These are phyloP conservation scores for Chlamydomonas incerta DNA, from an alignment of 139 green algal species.

Conservation along the genomic window DNA sequence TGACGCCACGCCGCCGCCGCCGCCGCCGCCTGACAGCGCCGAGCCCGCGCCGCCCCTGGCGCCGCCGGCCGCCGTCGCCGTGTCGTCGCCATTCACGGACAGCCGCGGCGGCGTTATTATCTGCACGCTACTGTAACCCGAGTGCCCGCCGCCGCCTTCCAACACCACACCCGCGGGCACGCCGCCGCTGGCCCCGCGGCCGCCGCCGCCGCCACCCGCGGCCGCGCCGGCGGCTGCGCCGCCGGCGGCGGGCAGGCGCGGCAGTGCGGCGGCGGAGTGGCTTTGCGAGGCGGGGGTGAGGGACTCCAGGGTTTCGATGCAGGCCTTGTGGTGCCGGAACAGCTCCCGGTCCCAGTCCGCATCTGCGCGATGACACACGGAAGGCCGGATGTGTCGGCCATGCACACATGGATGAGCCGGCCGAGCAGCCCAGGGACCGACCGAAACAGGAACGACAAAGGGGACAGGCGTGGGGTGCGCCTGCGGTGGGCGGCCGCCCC, in stretches of 20 bases:
- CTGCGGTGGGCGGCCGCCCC: no score
- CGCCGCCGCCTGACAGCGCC: no score
- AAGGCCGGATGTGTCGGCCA: no score
- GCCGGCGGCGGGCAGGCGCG: background rate
- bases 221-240: background rate
- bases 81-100: background rate
- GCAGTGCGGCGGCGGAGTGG: background rate
- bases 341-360: slow-evolving; percentile 51
- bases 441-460: no score
- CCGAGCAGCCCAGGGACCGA: no score
- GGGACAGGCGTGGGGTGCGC: no score
- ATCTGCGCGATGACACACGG: slow-evolving; percentile 7
- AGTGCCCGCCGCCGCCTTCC: no score
- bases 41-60: no score
- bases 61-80: no score
- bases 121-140: background rate
- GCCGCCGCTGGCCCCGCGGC: background rate
- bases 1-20: no score
- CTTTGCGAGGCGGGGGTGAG: slow-evolving; percentile 8
- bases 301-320: slow-evolving; percentile 46
- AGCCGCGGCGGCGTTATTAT: background rate
- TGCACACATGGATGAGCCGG: no score
- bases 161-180: background rate
- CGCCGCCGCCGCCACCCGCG: background rate
- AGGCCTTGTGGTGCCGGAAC: slow-evolving; percentile 45